phyloP scores from a whole-genome alignment of 495 filamentous ascomycete species.

The Aspergillus heteromorphus region DNA sequence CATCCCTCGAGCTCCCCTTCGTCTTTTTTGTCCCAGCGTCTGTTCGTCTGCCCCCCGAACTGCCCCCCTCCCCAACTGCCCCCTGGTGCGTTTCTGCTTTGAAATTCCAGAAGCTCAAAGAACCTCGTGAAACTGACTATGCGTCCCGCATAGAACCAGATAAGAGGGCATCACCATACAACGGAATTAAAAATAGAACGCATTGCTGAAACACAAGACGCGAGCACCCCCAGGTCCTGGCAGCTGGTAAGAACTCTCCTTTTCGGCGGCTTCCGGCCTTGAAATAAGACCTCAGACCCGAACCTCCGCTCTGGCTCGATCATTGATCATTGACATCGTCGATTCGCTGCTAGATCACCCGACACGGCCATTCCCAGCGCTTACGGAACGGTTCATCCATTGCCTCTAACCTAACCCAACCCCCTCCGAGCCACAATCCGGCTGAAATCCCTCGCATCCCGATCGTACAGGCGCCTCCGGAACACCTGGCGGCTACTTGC shows the following conservation, averaged over 20 bases:
- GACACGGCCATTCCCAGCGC: neutral
- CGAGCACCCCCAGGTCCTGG: neutral
- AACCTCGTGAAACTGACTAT: neutral
- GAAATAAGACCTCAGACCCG: neutral
- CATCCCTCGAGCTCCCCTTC: neutral
- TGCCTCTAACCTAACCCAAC: neutral
- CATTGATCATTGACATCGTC: neutral
- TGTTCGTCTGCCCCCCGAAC: neutral
- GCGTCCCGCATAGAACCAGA: neutral
- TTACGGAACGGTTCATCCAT: neutral
- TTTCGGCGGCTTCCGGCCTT: neutral
- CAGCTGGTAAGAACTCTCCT: neutral
- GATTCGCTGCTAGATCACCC: neutral
- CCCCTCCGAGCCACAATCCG: neutral
- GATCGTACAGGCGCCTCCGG: neutral
- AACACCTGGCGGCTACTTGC: neutral
- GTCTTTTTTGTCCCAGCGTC: slow-evolving; percentile 1
- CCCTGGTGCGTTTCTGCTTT: neutral
- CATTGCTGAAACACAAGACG: neutral
- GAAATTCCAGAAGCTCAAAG: neutral
- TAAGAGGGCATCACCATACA: neutral
- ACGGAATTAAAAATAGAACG: neutral
- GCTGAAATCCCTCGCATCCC: neutral
- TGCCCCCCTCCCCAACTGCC: neutral
- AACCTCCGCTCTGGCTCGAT: neutral